These are phyloP conservation scores for Vitis cinerea DNA, from an alignment of 164 flowering plant genomes.

Conservation along the genomic window DNA sequence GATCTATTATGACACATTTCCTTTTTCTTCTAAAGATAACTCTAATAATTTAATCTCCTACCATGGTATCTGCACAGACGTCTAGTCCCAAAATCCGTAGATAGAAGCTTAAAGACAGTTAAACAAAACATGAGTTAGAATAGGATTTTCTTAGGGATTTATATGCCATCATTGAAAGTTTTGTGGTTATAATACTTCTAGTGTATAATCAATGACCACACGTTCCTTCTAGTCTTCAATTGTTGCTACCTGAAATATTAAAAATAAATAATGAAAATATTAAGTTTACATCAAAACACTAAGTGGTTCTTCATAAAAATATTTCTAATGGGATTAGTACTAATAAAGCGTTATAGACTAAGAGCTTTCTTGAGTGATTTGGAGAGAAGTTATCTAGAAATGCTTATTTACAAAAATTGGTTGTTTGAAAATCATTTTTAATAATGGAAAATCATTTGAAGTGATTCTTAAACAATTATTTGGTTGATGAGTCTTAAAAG, in stretches of 20 bases:
- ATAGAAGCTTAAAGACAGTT: background rate
- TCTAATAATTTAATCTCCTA: conserved; percentile 40
- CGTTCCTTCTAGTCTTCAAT: conserved; percentile 36
- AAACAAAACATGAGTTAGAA: background rate
- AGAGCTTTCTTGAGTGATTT: too few relatives aligned
- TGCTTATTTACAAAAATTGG: too few relatives aligned
- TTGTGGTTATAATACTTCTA: too few relatives aligned
- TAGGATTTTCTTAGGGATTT: background rate
- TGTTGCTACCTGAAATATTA: conserved; percentile 32
- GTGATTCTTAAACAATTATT: too few relatives aligned
- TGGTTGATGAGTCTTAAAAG: too few relatives aligned
- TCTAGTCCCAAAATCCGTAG: conserved; percentile 46
- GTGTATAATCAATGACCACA: conserved; percentile 28
- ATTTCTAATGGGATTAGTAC: too few relatives aligned
- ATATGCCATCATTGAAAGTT: background rate
- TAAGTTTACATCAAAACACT: too few relatives aligned
- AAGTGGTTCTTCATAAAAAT: too few relatives aligned
- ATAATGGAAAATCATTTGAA: too few relatives aligned
- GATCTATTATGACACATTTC: conserved; percentile 43
- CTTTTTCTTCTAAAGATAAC: conserved; percentile 48
- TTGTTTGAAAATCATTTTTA: too few relatives aligned
- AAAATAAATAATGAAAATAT: background rate
- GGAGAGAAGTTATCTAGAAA: too few relatives aligned
- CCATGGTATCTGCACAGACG: conserved; percentile 41
- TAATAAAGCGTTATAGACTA: too few relatives aligned